Evolutionary conservation across 2,329 filamentous ascomycete genomes (phyloP).

Genomic region (Chaetomium globosum): DNA sequence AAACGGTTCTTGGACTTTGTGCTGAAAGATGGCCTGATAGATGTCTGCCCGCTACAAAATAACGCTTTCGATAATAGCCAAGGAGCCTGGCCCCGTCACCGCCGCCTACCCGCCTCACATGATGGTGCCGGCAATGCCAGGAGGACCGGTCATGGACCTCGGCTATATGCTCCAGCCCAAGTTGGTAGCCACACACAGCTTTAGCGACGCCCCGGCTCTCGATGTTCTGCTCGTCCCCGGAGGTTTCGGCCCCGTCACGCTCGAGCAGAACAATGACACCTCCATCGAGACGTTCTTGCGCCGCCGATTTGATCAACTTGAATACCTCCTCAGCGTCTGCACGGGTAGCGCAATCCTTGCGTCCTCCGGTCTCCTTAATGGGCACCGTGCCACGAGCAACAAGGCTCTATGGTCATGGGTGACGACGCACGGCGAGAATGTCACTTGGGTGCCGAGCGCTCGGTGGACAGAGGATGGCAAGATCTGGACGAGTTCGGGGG

Average conservation of each 20-base stretch:
- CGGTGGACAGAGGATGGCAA: conserved; percentile 58
- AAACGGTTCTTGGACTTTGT: too few species aligned
- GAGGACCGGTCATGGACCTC: conserved; percentile 15
- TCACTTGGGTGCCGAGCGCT: conserved; percentile 54
- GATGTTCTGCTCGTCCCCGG: conserved; percentile 39
- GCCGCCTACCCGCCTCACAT: conserved; percentile 19
- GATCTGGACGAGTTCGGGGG: conserved; percentile 57
- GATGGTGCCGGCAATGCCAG: not conserved
- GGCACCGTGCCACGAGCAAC: conserved; percentile 56
- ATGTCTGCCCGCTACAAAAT: conserved; percentile 32
- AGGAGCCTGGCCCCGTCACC: conserved; percentile 33
- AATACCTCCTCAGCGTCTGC: conserved; percentile 46
- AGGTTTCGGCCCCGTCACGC: conserved; percentile 30
- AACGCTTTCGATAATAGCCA: conserved; percentile 38
- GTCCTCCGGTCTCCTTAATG: conserved; percentile 54
- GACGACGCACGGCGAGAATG: conserved; percentile 42
- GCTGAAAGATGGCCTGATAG: not conserved
- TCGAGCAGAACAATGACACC: conserved; percentile 29
- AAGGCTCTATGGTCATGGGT: conserved; percentile 47
- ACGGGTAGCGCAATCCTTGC: conserved; percentile 55
- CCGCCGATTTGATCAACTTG: conserved; percentile 24
- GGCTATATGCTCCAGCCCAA: conserved; percentile 22
- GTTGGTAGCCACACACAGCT: conserved; percentile 37
- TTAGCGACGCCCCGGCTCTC: conserved; percentile 34
- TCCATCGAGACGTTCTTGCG: conserved; percentile 30